Percentiles rank a stretch among this genome's conserved stretches.
Conservation (phyloP, 495 filamentous ascomycete genomes). For the Aspergillus coremiiformis region DNA sequence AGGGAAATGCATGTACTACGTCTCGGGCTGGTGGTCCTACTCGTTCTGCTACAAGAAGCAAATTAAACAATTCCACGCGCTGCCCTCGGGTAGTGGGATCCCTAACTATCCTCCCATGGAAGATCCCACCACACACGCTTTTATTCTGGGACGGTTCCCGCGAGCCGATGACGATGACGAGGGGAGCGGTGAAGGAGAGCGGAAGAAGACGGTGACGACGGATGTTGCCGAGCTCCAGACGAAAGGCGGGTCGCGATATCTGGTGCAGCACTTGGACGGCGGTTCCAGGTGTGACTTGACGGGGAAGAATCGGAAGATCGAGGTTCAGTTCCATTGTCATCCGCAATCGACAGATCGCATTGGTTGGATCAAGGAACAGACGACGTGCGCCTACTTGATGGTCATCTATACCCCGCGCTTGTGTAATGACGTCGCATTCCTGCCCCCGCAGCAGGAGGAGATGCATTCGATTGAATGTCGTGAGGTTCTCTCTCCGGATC, state of each 20-base stretch:
- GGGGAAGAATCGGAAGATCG: conserved; percentile 72
- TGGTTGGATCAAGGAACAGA: conserved; percentile 89
- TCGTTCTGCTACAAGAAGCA: conserved; percentile 86
- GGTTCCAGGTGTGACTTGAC: conserved; percentile 91
- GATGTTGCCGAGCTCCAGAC: conserved; percentile 60
- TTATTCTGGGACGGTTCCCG: conserved; percentile 62
- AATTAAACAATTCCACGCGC: conserved; percentile 87
- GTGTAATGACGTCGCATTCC: conserved; percentile 87
- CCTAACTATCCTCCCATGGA: conserved; percentile 64
- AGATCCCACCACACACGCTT: conserved; percentile 71
- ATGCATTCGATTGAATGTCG: conserved; percentile 73
- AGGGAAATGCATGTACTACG: conserved; percentile 81
- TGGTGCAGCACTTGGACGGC: conserved; percentile 81
- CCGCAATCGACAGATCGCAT: conserved; percentile 76
- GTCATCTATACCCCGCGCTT: conserved; percentile 87
- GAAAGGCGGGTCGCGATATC: conserved; percentile 77
- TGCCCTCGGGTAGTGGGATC: conserved; percentile 56
- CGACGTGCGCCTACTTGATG: conserved; percentile 92
- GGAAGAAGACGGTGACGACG: conserved; percentile 26
- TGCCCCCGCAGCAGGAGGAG: conserved; percentile 73
- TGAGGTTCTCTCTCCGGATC: conserved; percentile 54
- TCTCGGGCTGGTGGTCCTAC: conserved; percentile 95
- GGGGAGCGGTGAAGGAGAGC: conserved; percentile 25
- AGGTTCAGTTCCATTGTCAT: conserved; percentile 91
- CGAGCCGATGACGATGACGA: conserved; percentile 16